Base-by-base conservation (phyloP, 257 asterid genomes). In the Jacaranda mimosifolia region DNA sequence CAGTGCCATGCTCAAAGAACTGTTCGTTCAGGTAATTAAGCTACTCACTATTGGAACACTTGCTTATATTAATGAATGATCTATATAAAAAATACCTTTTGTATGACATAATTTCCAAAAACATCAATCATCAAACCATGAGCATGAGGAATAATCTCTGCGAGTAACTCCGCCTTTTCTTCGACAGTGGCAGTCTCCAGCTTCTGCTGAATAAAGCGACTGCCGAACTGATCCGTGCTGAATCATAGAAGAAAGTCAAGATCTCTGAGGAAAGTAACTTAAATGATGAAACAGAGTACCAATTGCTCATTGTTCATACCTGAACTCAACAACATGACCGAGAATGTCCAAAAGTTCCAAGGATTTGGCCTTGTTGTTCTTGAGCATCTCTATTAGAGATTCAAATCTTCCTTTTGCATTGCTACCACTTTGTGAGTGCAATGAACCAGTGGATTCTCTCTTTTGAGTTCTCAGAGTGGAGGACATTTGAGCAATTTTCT, bases 121-220 rank as follows among this genome's bases (percentile, higher is more conserved):
- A 91, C 98, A 80, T 95, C 97, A 9, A 87, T 86, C 92, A 91
- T 91, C 81, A 93, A 86, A 70, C 73, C 83, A 74, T 84, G 97
- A 65, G 91, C 97, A 84, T 87, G 90, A 67, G 93, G 95, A 74
- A 90, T 77, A 70, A 93, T 89, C 75, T 87, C 89, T 0, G 86
- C 77, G 60, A 95, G 88, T 83, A 93, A 83, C 86, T 87, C 88
- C 10, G 70, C 84, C 87, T 95, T 95, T 63, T 90, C 98, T 73
- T 91, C 93, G 0, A 53, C 72, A 42, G 89, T 82, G 70, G 98
- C 97, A 59, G 86, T 90, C 85, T 91, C 99, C 53, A 95, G 88
- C 87, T 90, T 93, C 91, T 92, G 96, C 84, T 94, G 99, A 84
- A 92, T 92, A 79, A 94, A 92, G 60, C 97, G 96, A 74, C 98